Evolutionary conservation across 1,284 basidiomycete species (phyloP).

Genomic region (Peniophora sp.): DNA sequence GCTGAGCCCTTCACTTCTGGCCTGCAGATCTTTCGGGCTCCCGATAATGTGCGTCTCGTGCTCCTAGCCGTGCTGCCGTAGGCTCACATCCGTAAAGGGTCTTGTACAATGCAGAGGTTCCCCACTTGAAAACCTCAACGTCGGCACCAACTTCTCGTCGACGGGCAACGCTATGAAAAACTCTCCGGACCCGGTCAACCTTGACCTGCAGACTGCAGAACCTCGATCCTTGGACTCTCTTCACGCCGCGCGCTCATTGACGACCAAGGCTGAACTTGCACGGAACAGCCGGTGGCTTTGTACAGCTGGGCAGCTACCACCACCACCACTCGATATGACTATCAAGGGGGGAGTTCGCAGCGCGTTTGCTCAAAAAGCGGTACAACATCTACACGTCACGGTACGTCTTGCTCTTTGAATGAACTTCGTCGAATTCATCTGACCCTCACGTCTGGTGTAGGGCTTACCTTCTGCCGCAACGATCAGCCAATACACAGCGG

Average conservation of each 20-base stretch:
- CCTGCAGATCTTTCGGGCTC: constrained; percentile 54
- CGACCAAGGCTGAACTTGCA: constrained; percentile 55
- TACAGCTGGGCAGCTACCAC: constrained; percentile 61
- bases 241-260: constrained; percentile 64
- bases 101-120: constrained; percentile 58
- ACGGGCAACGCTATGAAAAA: constrained; percentile 47
- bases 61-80: too few species aligned
- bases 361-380: constrained; percentile 14
- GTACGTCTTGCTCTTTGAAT: constrained; percentile 20
- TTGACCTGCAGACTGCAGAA: constrained; percentile 74
- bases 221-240: constrained; percentile 63
- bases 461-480: constrained; percentile 45
- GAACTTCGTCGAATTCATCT: background rate
- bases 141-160: constrained; percentile 44
- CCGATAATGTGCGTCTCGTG: constrained; percentile 4
- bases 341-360: constrained; percentile 8
- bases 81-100: constrained; percentile 48
- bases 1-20: constrained; percentile 63
- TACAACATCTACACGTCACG: constrained; percentile 51
- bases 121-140: constrained; percentile 56
- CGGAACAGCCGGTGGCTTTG: constrained; percentile 58
- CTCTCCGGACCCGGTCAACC: constrained; percentile 52
- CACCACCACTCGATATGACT: constrained; percentile 46
- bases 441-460: constrained; percentile 43
- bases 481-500: constrained; percentile 66